phyloP scores from a whole-genome alignment of 306 rosid genomes.

The Potentilla sterilis region DNA sequence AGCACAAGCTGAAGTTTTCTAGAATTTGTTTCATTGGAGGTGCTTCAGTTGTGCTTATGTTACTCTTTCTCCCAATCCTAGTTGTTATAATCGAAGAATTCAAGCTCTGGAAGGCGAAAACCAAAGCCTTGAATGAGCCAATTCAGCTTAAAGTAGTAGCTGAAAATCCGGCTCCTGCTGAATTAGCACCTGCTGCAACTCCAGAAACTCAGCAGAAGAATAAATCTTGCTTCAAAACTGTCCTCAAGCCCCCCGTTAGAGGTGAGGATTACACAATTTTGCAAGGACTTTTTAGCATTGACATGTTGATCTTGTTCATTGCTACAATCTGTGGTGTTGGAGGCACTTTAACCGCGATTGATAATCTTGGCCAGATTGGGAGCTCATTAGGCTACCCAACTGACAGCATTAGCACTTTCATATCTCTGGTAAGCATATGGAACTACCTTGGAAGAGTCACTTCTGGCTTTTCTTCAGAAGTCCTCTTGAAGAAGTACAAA shows the following conservation, averaged over 20 bases:
- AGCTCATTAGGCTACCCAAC: constrained; percentile 49
- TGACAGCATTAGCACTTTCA: constrained; percentile 51
- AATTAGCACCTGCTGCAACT: neutral
- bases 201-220: constrained; percentile 7
- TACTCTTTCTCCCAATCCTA: constrained; percentile 48
- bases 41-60: constrained; percentile 31
- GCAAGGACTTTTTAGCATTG: constrained; percentile 72
- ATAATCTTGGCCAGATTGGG: constrained; percentile 76
- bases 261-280: constrained; percentile 67
- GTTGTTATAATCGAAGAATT: constrained; percentile 48
- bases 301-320: constrained; percentile 51
- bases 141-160: constrained; percentile 18
- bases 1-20: constrained; percentile 40
- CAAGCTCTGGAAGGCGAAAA: constrained; percentile 29
- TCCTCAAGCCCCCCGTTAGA: constrained; percentile 52
- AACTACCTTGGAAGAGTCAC: constrained; percentile 57
- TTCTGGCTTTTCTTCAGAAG: constrained; percentile 53
- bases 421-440: constrained; percentile 76
- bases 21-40: constrained; percentile 31
- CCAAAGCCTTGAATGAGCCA: constrained; percentile 8
- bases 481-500: constrained; percentile 49
- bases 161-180: constrained; percentile 19
- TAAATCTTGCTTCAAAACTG: constrained; percentile 27
- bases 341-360: constrained; percentile 62
- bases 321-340: constrained; percentile 47